These are phyloP conservation scores for Talaromyces sp. DNA, from an alignment of 2,329 filamentous ascomycete species.

Conservation along the genomic window DNA sequence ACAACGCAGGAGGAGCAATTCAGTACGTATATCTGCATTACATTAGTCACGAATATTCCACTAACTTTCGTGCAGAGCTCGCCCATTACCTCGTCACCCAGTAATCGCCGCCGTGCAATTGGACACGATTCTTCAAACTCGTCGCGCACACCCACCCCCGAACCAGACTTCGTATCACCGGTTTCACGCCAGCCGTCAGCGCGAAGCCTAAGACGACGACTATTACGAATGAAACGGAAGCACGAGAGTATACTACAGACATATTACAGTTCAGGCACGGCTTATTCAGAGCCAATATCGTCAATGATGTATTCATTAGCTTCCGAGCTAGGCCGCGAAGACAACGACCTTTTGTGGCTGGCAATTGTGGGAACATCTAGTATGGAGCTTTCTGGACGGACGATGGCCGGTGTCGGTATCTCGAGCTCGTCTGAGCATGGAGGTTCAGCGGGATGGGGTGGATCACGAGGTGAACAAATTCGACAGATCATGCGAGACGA, in stretches of 20 bases:
- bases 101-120: conserved; percentile 37
- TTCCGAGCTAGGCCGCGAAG: conserved; percentile 90
- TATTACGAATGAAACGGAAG: conserved; percentile 71
- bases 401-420: conserved; percentile 70
- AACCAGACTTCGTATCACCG: conserved; percentile 39
- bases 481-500: conserved; percentile 86
- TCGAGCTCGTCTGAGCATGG: conserved; percentile 56
- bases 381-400: conserved; percentile 84
- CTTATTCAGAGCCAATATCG: conserved; percentile 91
- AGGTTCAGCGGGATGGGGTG: conserved; percentile 69
- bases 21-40: conserved; percentile 51
- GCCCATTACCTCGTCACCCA: conserved; percentile 41
- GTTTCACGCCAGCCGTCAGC: conserved; percentile 64
- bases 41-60: conserved; percentile 15
- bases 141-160: conserved; percentile 45
- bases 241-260: conserved; percentile 72
- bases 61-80: conserved; percentile 30
- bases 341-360: conserved; percentile 94
- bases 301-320: conserved; percentile 93
- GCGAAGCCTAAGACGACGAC: conserved; percentile 65
- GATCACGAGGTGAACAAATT: conserved; percentile 76
- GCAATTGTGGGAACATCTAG: conserved; percentile 94
- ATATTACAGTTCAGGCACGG: conserved; percentile 84
- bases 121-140: conserved; percentile 44
- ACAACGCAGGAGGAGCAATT: conserved; percentile 83